A percentile compares a stretch with the other conserved stretches of the same genome.
Conservation (phyloP, 2,329 filamentous ascomycete genomes). For the Penicillium sp. region DNA sequence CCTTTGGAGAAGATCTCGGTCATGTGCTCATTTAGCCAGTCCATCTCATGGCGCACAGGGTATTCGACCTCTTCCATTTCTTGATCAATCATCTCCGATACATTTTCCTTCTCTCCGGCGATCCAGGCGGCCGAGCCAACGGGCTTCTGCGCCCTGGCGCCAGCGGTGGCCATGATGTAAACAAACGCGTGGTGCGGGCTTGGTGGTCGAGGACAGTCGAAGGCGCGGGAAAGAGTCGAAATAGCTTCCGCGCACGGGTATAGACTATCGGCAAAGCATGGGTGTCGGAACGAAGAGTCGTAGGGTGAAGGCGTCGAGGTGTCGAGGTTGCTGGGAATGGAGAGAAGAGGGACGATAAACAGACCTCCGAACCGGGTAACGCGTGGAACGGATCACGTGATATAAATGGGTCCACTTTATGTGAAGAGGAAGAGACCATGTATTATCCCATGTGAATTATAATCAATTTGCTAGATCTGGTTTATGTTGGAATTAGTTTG, state of each 20-base stretch:
- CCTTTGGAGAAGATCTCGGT: slow-evolving; percentile 86
- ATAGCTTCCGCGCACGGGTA: neutral
- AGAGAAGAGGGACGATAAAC: slow-evolving; percentile 27
- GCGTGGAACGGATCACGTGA: slow-evolving; percentile 28
- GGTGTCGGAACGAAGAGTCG: slow-evolving; percentile 12
- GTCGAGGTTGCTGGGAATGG: slow-evolving; percentile 21
- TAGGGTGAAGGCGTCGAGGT: neutral
- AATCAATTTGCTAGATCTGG: no score
- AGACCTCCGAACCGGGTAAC: slow-evolving; percentile 27
- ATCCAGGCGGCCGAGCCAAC: slow-evolving; percentile 88
- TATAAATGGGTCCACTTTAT: neutral
- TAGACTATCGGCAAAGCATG: neutral
- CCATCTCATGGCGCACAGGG: slow-evolving; percentile 88
- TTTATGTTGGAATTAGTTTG: no score
- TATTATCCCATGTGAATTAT: no score
- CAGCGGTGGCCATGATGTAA: slow-evolving; percentile 46
- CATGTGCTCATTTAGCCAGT: slow-evolving; percentile 99
- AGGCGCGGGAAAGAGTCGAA: slow-evolving; percentile 25
- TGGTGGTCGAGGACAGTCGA: slow-evolving; percentile 6
- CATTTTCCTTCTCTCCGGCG: slow-evolving; percentile 78
- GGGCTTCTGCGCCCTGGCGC: slow-evolving; percentile 51
- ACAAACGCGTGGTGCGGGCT: slow-evolving; percentile 35
- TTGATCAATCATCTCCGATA: slow-evolving; percentile 73
- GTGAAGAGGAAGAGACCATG: no score
- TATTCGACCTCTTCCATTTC: slow-evolving; percentile 94